Conservation (phyloP, 257 asterid genomes). For the Cinchona pubescens region DNA sequence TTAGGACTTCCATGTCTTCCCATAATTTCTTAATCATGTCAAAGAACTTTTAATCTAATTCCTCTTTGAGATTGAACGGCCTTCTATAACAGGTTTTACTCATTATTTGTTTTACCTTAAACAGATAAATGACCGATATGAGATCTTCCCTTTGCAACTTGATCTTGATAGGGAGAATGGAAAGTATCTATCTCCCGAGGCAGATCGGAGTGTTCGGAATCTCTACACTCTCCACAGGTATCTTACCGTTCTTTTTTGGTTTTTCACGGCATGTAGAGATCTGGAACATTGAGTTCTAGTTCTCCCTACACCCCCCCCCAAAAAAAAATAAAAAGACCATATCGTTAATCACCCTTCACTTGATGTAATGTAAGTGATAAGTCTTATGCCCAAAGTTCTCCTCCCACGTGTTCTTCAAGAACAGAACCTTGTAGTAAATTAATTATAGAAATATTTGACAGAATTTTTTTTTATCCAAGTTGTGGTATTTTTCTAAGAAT, state of each 20-base stretch:
- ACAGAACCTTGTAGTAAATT: background rate
- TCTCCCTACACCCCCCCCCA: too few relatives aligned
- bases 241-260: conserved; percentile 14
- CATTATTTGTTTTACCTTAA: conserved; percentile 14
- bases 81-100: conserved; percentile 1
- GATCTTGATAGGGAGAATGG: conserved; percentile 88
- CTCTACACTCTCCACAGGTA: conserved; percentile 90
- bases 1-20: too few relatives aligned
- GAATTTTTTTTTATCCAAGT: background rate
- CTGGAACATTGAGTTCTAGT: too few relatives aligned
- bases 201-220: conserved; percentile 76
- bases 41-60: background rate
- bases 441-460: background rate
- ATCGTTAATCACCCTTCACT: background rate
- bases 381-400: background rate
- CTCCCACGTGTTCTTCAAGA: background rate
- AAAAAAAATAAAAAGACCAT: too few relatives aligned
- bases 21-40: background rate
- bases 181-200: conserved; percentile 78
- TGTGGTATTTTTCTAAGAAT: background rate
- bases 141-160: conserved; percentile 88
- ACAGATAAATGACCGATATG: conserved; percentile 92
- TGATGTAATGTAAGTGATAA: background rate
- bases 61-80: background rate
- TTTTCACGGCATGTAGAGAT: background rate